A percentile compares a stretch with the other conserved stretches of the same genome.
phyloP scores from a whole-genome alignment of 2,329 filamentous ascomycete species.

The Tolypocladium capitatum region DNA sequence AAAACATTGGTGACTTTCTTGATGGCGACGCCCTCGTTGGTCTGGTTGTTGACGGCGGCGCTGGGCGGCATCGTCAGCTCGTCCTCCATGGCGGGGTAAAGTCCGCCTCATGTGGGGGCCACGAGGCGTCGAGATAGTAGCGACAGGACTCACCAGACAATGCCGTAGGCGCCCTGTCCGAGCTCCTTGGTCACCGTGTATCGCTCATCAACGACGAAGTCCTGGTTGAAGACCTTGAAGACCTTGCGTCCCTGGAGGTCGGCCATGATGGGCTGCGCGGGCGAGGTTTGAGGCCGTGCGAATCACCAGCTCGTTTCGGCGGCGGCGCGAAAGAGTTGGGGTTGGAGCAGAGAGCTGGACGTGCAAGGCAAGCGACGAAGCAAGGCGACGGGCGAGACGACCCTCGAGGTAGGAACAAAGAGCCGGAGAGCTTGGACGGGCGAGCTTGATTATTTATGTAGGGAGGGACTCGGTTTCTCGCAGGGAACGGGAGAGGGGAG shows the following conservation, averaged over 20 bases:
- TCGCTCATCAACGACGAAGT: conserved; percentile 95
- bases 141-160: conserved; percentile 66
- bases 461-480: neutral
- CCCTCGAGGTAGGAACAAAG: neutral
- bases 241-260: conserved; percentile 57
- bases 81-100: conserved; percentile 12
- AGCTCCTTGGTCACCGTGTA: conserved; percentile 99
- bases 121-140: conserved; percentile 1
- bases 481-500: neutral
- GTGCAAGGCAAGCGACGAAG: neutral
- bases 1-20: conserved; percentile 99
- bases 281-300: neutral
- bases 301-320: neutral
- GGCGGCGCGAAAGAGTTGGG: neutral
- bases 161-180: conserved; percentile 94
- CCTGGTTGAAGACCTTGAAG: conserved; percentile 99
- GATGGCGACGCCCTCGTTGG: conserved; percentile 88
- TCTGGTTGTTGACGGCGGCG: conserved; percentile 83
- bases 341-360: neutral
- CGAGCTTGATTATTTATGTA: neutral
- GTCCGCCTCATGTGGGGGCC: conserved; percentile 8
- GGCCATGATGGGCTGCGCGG: conserved; percentile 17
- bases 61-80: conserved; percentile 30
- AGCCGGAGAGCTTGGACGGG: neutral
- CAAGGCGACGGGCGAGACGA: neutral